These are phyloP conservation scores for Hirsutella minnesotensis DNA, from an alignment of 2,329 filamentous ascomycete species.

Conservation along the genomic window DNA sequence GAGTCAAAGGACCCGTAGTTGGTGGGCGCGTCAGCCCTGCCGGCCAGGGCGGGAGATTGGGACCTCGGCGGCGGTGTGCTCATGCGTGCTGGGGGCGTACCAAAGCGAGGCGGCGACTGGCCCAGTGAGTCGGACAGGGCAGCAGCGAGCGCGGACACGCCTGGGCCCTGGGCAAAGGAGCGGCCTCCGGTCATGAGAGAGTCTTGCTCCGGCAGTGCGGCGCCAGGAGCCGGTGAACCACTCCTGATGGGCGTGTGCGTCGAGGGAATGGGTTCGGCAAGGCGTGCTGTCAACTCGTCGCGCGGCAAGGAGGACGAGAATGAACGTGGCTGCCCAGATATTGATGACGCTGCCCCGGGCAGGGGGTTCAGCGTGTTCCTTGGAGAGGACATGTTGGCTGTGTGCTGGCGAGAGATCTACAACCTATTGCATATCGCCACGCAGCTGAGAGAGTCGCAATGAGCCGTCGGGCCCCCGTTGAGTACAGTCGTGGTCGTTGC, in stretches of 20 bases:
- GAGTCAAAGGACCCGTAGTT: constrained; percentile 82
- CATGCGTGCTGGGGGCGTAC: constrained; percentile 49
- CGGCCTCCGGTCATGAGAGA: constrained; percentile 55
- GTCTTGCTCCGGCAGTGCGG: constrained; percentile 25
- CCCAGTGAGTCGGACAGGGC: constrained; percentile 69
- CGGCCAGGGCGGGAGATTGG: constrained; percentile 22
- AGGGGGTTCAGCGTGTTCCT: constrained; percentile 23
- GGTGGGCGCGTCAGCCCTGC: constrained; percentile 42
- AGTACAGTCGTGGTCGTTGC: not conserved
- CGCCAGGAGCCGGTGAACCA: constrained; percentile 18
- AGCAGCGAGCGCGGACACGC: constrained; percentile 76
- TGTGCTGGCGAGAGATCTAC: not conserved
- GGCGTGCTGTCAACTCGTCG: constrained; percentile 47
- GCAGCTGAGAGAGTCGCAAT: not conserved
- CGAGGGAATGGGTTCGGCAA: constrained; percentile 43
- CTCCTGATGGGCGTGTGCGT: constrained; percentile 24
- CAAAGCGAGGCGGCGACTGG: constrained; percentile 57
- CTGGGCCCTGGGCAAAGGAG: constrained; percentile 60
- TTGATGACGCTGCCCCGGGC: constrained; percentile 34
- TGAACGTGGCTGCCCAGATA: constrained; percentile 31
- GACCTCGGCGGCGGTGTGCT: constrained; percentile 40
- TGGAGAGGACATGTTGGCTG: constrained; percentile 24
- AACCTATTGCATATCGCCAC: constrained; percentile 2
- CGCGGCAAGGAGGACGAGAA: constrained; percentile 42
- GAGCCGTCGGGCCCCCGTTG: not conserved